Evolutionary conservation across 1,139 yeast species (phyloP).

Genomic region (Scheffersomyces titani): DNA sequence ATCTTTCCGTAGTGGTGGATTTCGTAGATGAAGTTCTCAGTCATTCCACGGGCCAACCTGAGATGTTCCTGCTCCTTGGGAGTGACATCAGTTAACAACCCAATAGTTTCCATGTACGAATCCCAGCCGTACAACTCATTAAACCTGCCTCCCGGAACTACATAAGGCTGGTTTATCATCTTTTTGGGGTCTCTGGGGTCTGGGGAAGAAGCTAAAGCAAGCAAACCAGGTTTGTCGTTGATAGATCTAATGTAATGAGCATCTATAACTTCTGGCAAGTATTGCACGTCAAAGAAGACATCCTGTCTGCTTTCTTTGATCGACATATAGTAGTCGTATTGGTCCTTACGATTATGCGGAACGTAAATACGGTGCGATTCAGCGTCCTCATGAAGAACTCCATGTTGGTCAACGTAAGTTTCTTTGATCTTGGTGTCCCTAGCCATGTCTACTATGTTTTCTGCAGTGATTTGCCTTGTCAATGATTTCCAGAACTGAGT

Average conservation of each 20-base stretch:
- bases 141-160: constrained; percentile 97
- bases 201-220: constrained; percentile 72
- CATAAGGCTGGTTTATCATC: constrained; percentile 76
- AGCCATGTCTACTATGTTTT: constrained; percentile 71
- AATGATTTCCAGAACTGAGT: constrained; percentile 81
- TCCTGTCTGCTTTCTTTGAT: constrained; percentile 59
- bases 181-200: constrained; percentile 51
- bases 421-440: constrained; percentile 74
- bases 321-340: constrained; percentile 64
- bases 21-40: constrained; percentile 89
- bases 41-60: constrained; percentile 81
- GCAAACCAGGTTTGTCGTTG: constrained; percentile 81
- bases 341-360: constrained; percentile 70
- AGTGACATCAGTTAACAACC: constrained; percentile 69
- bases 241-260: constrained; percentile 73
- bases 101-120: constrained; percentile 89
- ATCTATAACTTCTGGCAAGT: constrained; percentile 62
- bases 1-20: constrained; percentile 90
- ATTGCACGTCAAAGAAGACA: constrained; percentile 72
- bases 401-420: constrained; percentile 45
- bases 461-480: constrained; percentile 69
- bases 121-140: constrained; percentile 99
- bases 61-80: constrained; percentile 44
- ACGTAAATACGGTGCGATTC: constrained; percentile 74
- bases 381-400: constrained; percentile 26